A percentile compares a stretch with the other conserved stretches of the same genome.
Evolutionary conservation across 345 rosid genomes (phyloP).

Genomic region (Corchorus olitorius): DNA sequence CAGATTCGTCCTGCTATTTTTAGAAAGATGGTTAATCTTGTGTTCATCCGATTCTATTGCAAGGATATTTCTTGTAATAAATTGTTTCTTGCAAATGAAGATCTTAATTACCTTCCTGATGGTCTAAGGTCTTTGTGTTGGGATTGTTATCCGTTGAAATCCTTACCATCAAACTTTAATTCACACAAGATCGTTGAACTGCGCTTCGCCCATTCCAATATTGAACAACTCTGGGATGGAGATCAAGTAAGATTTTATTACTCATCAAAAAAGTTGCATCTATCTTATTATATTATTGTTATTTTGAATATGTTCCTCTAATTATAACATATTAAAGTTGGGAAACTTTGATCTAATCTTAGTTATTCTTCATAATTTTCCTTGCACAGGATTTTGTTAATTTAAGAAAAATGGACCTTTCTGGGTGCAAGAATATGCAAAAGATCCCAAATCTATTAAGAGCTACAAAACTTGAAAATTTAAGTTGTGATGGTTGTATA

Average conservation of each 20-base stretch:
- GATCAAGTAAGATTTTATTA: conserved; percentile 21
- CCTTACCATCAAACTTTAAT: conserved; percentile 26
- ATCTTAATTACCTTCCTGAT: conserved; percentile 27
- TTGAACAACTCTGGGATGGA: conserved; percentile 32
- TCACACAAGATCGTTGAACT: conserved; percentile 34
- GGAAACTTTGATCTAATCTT: not conserved
- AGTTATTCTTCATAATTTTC: not conserved
- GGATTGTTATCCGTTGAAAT: conserved; percentile 32
- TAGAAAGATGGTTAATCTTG: conserved; percentile 33
- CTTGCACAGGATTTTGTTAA: conserved; percentile 28
- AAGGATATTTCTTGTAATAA: too few relatives aligned
- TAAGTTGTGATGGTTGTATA: conserved; percentile 28
- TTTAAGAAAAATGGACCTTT: conserved; percentile 31
- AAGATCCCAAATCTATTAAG: conserved; percentile 24
- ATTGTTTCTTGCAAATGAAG: not conserved
- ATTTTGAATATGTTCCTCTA: not conserved
- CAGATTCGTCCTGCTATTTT: conserved; percentile 26
- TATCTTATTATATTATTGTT: too few relatives aligned
- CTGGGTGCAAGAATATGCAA: conserved; percentile 15
- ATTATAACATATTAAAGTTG: not conserved
- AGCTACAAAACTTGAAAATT: conserved; percentile 26
- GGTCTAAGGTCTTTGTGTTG: conserved; percentile 37
- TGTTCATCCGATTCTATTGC: conserved; percentile 29
- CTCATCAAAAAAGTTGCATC: too few relatives aligned
- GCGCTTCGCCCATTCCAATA: conserved; percentile 15